Base-by-base conservation (phyloP, 177 flowering plant genomes). In the Telopea speciosissima region DNA sequence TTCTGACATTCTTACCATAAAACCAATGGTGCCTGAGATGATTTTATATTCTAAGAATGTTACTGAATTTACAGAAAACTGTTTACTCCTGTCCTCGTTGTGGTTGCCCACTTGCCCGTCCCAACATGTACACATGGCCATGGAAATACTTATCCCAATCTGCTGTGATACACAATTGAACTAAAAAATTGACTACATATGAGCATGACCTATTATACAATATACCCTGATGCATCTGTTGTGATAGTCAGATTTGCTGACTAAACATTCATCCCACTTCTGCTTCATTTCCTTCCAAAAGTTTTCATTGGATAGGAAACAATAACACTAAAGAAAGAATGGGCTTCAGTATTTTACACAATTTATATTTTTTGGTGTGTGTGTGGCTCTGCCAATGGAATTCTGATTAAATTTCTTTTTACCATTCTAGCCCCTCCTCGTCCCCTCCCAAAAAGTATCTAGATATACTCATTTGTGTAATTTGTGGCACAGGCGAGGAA, bases 401-500 rank as follows among this genome's bases (percentile, higher is more conserved):
- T 33, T 33, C 40, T 33, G 8, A 33, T 33, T 33, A 33, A 33
- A 33, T 33, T 33, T 33, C 40, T 7, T 45, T 45, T 11, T 45
- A 0, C 19, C 19, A 0, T 45, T 45, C 8, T 45, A 45, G 3
- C 16, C 54, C 54, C 17, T 3, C 4, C 54, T 16, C 54, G 4
- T 17, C 54, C 14, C 54, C 14, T 12, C 54, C 19, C 3, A 12
- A 16, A 45, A 3, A 12, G 12, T 45, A 12, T 45, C 0, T 1
- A 3, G 17, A 45, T 45, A 13, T 45, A 5, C 40, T 45, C 4
- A 16, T 12, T 45, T 45, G 54, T 45, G 54, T 26, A 26, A 33
- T 42, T 61, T 56, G 45, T 73, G 67, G 24, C 68, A 67, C 86
- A 95, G 99, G 99, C 99, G 40, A 87, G 99, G 81, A 90, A 78